Evolutionary conservation across 352 stramenopile species (phyloP), one percentile per base, ranked within the genome.

Genomic region (Phytophthora pini): DNA sequence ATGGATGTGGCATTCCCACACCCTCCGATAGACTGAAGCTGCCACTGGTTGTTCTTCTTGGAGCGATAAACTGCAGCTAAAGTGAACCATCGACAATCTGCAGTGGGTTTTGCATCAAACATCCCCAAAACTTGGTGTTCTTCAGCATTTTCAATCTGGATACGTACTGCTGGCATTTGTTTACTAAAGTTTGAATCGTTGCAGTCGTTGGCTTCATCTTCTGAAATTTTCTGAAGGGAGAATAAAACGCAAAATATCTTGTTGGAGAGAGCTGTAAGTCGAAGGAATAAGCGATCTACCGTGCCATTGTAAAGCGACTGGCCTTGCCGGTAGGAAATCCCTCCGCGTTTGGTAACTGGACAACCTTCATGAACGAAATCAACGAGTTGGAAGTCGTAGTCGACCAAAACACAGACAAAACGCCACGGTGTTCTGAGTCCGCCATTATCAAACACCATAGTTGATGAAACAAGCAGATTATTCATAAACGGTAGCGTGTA

Each of bases 321-420:
- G 0, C 67, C 76, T 62, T 89, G 74, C 3, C 70, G 65, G 27
- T 88, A 82, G 0, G 61, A 70, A 13, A 72, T 51, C 4, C 52
- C 68, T 27, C 61, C 70, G 7, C 76, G 65, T 9, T 76, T 62
- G 0, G 79, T 75, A 20, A 68, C 41, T 7, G 77, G 69, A 13
- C 75, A 82, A 5, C 74, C 67, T 60, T 86, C 81, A 32, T 88
- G 80, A 29, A 89, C 66, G 49, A 88, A 88, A 45, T 89, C 80
- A 15, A 89, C 63, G 2, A 91, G 52, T 27, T 91, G 80, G 4
- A 86, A 77, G 34, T 90, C 80, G 43, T 87, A 74, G 24, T 88
- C 82, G 15, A 91, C 65, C 5, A 89, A 38, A n/a, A 89, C 39
- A 17, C 59, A 73, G 10, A 85, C 64, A 45, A 88, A 91, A n/a